Evolutionary conservation across 352 stramenopile species (phyloP).

Genomic region (Globisporangium uncinulatum): DNA sequence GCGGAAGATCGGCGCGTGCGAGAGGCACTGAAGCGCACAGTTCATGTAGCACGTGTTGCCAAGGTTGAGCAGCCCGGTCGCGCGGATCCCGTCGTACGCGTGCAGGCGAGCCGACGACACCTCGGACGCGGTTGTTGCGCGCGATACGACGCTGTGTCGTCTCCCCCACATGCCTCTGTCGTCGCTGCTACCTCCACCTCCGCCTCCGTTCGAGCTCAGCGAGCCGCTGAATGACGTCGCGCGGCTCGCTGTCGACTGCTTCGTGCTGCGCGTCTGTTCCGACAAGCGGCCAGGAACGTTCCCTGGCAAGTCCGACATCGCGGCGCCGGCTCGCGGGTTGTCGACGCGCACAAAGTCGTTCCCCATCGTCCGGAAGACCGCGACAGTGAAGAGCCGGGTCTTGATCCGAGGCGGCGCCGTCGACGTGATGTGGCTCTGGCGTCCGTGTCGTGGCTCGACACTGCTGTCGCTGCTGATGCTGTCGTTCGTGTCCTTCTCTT

Average conservation of each 20-base stretch:
- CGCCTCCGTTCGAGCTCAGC: constrained; percentile 1
- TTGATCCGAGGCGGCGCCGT: constrained; percentile 7
- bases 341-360: constrained; percentile 51
- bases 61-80: constrained; percentile 72
- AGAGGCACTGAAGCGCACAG: constrained; percentile 90
- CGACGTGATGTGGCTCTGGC: constrained; percentile 6
- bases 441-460: constrained; percentile 4
- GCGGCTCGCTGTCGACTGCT: constrained; percentile 12
- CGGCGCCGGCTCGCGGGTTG: neutral
- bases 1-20: constrained; percentile 90
- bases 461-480: constrained; percentile 12
- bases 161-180: neutral
- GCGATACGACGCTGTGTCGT: neutral
- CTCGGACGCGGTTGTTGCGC: neutral
- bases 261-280: constrained; percentile 15
- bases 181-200: neutral
- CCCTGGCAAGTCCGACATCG: neutral
- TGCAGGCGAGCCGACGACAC: constrained; percentile 20
- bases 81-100: constrained; percentile 33
- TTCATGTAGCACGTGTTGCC: constrained; percentile 90
- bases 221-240: constrained; percentile 8
- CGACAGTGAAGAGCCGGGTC: constrained; percentile 23
- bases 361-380: constrained; percentile 44
- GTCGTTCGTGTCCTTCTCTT: constrained; percentile 8
- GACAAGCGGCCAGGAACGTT: constrained; percentile 2